These are phyloP conservation scores for Odonthalia washingtoniensis DNA, from an alignment of 31 red algal species.

Conservation along the genomic window DNA sequence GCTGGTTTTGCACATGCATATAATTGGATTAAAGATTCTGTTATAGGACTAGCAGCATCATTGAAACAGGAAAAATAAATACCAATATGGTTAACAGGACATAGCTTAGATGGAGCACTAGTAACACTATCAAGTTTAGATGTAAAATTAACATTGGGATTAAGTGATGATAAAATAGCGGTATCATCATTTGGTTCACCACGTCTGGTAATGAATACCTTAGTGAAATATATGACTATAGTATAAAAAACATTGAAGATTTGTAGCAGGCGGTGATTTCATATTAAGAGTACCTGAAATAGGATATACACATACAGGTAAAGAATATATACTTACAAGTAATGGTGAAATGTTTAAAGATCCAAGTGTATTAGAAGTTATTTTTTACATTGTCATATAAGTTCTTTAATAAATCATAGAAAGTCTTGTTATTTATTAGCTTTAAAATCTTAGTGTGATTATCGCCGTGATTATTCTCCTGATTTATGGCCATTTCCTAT, in stretches of 20 bases:
- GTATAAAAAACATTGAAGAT: constrained; percentile 71
- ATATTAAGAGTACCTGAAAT: constrained; percentile 84
- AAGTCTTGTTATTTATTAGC: constrained; percentile 88
- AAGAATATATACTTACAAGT: constrained; percentile 77
- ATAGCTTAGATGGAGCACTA: constrained; percentile 89
- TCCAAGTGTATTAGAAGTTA: constrained; percentile 84
- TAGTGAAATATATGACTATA: constrained; percentile 70
- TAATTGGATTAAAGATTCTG: constrained; percentile 47
- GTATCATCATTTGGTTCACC: constrained; percentile 85
- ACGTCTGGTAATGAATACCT: constrained; percentile 81
- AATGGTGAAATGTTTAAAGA: constrained; percentile 86
- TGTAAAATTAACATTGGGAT: constrained; percentile 38
- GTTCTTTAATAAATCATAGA: constrained; percentile 77
- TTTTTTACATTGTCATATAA: constrained; percentile 76
- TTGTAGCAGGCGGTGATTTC: too few species aligned
- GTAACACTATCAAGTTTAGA: constrained; percentile 82
- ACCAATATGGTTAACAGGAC: constrained; percentile 78
- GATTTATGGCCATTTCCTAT: constrained; percentile 84
- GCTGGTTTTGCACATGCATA: constrained; percentile 88
- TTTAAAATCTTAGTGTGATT: constrained; percentile 77
- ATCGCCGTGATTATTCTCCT: constrained; percentile 57
- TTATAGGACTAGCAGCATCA: constrained; percentile 23
- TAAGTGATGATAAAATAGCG: constrained; percentile 49
- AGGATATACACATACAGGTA: constrained; percentile 83
- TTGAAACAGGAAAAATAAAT: constrained; percentile 58